These are phyloP conservation scores for Taphrina betulina DNA, from an alignment of 1,139 yeast species.

Conservation along the genomic window DNA sequence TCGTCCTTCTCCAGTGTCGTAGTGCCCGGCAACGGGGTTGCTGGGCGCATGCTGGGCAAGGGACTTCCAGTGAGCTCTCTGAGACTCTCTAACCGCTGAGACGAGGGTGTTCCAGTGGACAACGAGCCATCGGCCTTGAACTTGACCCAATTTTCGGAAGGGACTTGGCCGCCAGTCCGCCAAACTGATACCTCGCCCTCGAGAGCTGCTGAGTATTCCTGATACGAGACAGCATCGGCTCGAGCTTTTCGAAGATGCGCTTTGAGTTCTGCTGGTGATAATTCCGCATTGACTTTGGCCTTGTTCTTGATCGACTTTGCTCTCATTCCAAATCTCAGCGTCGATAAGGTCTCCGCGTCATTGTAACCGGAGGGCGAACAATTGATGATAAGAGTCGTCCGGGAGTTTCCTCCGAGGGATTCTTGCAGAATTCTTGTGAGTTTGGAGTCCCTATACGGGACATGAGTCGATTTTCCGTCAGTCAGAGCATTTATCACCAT, in stretches of 20 bases:
- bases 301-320: slow-evolving; percentile 71
- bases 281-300: slow-evolving; percentile 68
- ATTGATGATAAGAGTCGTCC: slow-evolving; percentile 74
- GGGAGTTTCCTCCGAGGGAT: slow-evolving; percentile 81
- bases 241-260: slow-evolving; percentile 54
- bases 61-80: slow-evolving; percentile 15
- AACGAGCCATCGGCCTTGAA: neutral
- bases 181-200: slow-evolving; percentile 54
- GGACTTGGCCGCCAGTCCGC: slow-evolving; percentile 52
- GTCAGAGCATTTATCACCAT: slow-evolving; percentile 78
- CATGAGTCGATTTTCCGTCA: slow-evolving; percentile 62
- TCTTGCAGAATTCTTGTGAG: slow-evolving; percentile 80
- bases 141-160: slow-evolving; percentile 45
- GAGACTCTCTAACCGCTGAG: slow-evolving; percentile 24
- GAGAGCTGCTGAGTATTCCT: slow-evolving; percentile 51
- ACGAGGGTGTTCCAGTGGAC: slow-evolving; percentile 16
- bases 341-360: slow-evolving; percentile 69
- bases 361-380: slow-evolving; percentile 69
- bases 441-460: slow-evolving; percentile 82
- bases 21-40: slow-evolving; percentile 32
- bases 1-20: slow-evolving; percentile 36
- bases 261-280: slow-evolving; percentile 59
- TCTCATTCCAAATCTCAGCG: slow-evolving; percentile 75
- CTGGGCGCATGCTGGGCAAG: slow-evolving; percentile 19
- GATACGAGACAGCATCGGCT: slow-evolving; percentile 51